Percentiles rank a stretch among this genome's conserved stretches.
Evolutionary conservation across 2,329 filamentous ascomycete species (phyloP).

Genomic region (Clonostachys rhizophaga): DNA sequence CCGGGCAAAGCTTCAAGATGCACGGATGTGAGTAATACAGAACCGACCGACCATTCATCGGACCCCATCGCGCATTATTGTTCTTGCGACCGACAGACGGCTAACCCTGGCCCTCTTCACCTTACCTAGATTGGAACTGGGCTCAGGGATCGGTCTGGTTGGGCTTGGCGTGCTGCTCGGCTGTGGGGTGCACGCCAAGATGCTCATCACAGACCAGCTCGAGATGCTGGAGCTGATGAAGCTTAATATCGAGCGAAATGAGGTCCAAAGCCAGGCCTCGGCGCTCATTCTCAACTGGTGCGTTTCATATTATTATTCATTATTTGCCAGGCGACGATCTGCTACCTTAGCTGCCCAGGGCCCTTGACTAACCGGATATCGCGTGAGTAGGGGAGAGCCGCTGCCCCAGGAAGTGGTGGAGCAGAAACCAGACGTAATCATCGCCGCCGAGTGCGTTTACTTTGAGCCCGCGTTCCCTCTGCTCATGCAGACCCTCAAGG

Average conservation of each 20-base stretch:
- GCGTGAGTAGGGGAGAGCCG: constrained; percentile 49
- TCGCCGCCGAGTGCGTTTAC: constrained; percentile 97
- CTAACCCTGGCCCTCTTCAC: constrained; percentile 1
- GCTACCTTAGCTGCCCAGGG: neutral
- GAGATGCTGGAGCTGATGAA: constrained; percentile 84
- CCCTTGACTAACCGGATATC: neutral
- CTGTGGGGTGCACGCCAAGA: constrained; percentile 45
- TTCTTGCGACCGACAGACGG: neutral
- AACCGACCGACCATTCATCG: neutral
- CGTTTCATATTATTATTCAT: constrained; percentile 22
- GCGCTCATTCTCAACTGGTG: constrained; percentile 79
- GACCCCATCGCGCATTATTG: neutral
- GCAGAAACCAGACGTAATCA: constrained; percentile 69
- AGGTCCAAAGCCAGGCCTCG: constrained; percentile 56
- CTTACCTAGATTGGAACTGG: constrained; percentile 72
- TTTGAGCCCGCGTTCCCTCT: constrained; percentile 94
- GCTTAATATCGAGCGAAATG: constrained; percentile 81
- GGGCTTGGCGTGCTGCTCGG: constrained; percentile 59
- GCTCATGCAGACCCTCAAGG: constrained; percentile 71
- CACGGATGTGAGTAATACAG: constrained; percentile 62
- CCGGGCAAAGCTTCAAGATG: constrained; percentile 53
- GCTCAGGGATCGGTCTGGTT: constrained; percentile 86
- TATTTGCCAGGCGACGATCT: neutral
- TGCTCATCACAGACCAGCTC: constrained; percentile 80
- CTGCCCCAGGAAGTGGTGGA: constrained; percentile 46